phyloP scores from a whole-genome alignment of 2,329 filamentous ascomycete species.

The Coniochaeta hoffmannii region DNA sequence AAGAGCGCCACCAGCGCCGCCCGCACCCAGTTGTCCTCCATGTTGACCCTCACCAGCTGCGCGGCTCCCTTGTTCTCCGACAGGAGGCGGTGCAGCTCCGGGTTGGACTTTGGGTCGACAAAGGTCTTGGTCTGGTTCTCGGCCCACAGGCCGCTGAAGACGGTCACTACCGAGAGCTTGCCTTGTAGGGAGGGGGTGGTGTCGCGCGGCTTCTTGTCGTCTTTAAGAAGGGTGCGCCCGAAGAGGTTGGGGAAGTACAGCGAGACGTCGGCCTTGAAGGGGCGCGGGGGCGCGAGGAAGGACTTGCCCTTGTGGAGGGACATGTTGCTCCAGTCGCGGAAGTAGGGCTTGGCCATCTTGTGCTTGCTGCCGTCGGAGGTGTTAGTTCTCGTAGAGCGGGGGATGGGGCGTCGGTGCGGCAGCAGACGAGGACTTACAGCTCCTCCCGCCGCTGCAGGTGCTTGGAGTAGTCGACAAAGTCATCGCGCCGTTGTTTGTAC shows the following conservation, averaged over 20 bases:
- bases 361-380: constrained; percentile 49
- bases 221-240: constrained; percentile 66
- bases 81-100: constrained; percentile 59
- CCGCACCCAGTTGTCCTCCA: constrained; percentile 73
- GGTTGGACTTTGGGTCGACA: constrained; percentile 56
- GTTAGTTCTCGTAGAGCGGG: neutral
- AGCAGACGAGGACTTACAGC: constrained; percentile 47
- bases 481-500: constrained; percentile 61
- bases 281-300: constrained; percentile 75
- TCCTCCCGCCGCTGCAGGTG: constrained; percentile 70
- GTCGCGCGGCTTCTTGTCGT: constrained; percentile 44
- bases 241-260: constrained; percentile 91
- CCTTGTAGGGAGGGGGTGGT: constrained; percentile 71
- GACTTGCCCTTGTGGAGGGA: constrained; percentile 80
- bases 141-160: constrained; percentile 83
- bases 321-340: constrained; percentile 89
- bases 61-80: constrained; percentile 38
- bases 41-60: constrained; percentile 80
- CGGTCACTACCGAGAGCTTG: constrained; percentile 67
- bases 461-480: constrained; percentile 80
- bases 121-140: constrained; percentile 73
- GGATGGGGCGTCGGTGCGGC: neutral
- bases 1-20: constrained; percentile 52
- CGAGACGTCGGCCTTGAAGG: constrained; percentile 75
- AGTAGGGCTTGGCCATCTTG: constrained; percentile 81